Base-by-base conservation (phyloP, 805 yeast species). In the Clavispora asparagi region DNA sequence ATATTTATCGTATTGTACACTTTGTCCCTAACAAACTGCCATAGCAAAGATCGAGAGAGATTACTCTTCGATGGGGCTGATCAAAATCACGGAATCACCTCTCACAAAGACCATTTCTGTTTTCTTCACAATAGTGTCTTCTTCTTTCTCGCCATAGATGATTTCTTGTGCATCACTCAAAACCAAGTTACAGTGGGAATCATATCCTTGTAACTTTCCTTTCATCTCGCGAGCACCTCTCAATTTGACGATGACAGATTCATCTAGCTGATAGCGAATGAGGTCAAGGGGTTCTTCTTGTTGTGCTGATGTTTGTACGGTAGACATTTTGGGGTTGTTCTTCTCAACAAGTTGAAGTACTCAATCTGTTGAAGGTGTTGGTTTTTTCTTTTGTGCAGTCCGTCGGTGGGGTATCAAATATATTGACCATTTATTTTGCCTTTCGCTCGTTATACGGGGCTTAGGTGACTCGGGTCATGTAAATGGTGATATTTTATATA, bases 131-230 rank as follows among this genome's bases (percentile, higher is more conserved):
- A 52, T 57, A 2, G 70, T 68, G 40, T 74, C 76, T 28, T 64
- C 61, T 4, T 68, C 78, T n/a, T 50, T 56, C 4, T 74, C 78
- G 33, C 73, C 72, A 62, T 79, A 87, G 33, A 91, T 81, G 1
- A 86, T 87, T 62, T 94, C 99, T 45, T 77, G 78, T 7, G 96
- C 97, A 58, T 94, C 95, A 55, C 97, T 89, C 52, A 94, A 77
- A 33, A 94, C 97, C 76, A 94, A 81, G 64, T 95, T 94, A 68
- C 98, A 94, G 68, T 92, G 99, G 41, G 95, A 86, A 68, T 92
- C 99, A 68, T 87, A 92, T 1, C 96, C 95, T 64, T 91, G 98
- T 45, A 94, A 74, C 51, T 80, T 83, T 4, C 99, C 99, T 27
- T 81, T 79, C 68, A 94, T 78, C 62, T 92, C 97, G 58, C 99